phyloP scores from a whole-genome alignment of 2,329 filamentous ascomycete genomes.

The Seiridium cupressi region DNA sequence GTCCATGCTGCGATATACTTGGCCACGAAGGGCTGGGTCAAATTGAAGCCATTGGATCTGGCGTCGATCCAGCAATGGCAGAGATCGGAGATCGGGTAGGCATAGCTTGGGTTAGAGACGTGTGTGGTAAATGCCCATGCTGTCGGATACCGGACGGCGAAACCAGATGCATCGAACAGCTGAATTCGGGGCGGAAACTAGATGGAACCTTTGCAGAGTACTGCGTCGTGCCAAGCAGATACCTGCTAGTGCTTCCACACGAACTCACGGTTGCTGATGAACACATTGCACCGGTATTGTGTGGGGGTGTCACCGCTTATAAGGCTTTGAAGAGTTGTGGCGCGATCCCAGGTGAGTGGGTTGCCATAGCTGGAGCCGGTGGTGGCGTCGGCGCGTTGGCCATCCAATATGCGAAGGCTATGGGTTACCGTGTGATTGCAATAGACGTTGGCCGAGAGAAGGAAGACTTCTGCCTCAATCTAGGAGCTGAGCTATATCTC shows the following conservation, averaged over 20 bases:
- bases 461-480: conserved; percentile 22
- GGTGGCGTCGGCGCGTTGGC: conserved; percentile 39
- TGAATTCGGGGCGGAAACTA: conserved; percentile 29
- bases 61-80: conserved; percentile 23
- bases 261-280: conserved; percentile 30
- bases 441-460: conserved; percentile 33
- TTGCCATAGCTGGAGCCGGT: conserved; percentile 35
- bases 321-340: conserved; percentile 34
- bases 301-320: conserved; percentile 42
- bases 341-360: conserved; percentile 30
- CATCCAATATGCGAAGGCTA: conserved; percentile 36
- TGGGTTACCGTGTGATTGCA: conserved; percentile 39
- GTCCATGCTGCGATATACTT: conserved; percentile 30
- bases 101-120: conserved; percentile 36
- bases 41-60: conserved; percentile 33
- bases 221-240: conserved; percentile 31
- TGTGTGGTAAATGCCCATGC: conserved; percentile 30
- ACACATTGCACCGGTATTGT: conserved; percentile 37
- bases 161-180: conserved; percentile 30
- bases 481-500: conserved; percentile 36
- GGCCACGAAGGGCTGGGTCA: conserved; percentile 45
- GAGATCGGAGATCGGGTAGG: conserved; percentile 33
- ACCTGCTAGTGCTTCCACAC: conserved; percentile 28
- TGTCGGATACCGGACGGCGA: conserved; percentile 33
- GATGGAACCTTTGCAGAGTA: conserved; percentile 40